Base-by-base conservation (phyloP, 2,329 filamentous ascomycete species). In the Epichloe glyceriae region DNA sequence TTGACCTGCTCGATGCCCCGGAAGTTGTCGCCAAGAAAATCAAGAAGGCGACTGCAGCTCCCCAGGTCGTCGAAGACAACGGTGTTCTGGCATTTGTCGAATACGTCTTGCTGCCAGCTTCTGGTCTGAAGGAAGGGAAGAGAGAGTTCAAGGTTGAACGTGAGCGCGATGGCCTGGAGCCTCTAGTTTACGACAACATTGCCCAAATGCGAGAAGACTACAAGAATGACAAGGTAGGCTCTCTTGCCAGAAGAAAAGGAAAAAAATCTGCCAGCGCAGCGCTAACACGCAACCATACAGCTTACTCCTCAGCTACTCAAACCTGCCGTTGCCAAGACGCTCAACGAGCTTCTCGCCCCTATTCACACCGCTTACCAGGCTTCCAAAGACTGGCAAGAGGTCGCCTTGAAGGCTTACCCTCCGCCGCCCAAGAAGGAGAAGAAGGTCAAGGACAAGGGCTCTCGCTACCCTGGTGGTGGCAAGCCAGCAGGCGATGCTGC, bases 221-320 rank as follows among this genome's bases (percentile, higher is more conserved):
- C 71, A 65, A 67, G 51, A 82, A 79, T 49, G 91, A 97, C 62
- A 75, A 86, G 56, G 83, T 88, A 75, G 73, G 35, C n/a, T 6
- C 11, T 42, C 6, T 10, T 46, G 15, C 8, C 19, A n/a, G 17
- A 38, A 47, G 19, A 33, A 26, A 15, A 4, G 2, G 15, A 4
- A 5, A 14, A 4, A 2, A 10, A 1, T 11, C 0, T 30, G 3
- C 8, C 5, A 2, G 1, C 4, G 2, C 19, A 26, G 5, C 45
- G 19, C 46, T 43, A 30, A 46, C 41, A 22, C 17, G 35, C 3
- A 5, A 15, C 7, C 15, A 12, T 46, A n/a, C 35, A 66, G 62
- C 77, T 95, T 54, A 88, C 86, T 1, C 93, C 93, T 0, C 90
- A 96, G 72, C 70, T 86, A 12, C 74, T 97, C 49, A 97, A 98